Evolutionary conservation across 139 green algal genomes (phyloP), one percentile per base, ranked within the genome.

Genomic region (Volvox reticuliferus): DNA sequence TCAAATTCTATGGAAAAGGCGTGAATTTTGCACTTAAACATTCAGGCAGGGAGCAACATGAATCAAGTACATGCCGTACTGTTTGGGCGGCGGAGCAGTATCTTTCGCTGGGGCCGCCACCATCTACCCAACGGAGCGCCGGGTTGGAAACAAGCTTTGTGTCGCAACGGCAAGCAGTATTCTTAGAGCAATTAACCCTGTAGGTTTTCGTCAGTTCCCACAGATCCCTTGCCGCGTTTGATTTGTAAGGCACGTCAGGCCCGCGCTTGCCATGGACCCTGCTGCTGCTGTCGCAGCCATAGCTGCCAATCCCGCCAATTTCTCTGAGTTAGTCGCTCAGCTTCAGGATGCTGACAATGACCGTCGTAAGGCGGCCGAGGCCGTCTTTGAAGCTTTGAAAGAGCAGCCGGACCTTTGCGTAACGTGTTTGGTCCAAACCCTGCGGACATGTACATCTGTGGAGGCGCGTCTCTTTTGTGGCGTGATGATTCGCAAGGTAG

Each of bases 291-390:
- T 89, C 1, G 85, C 86, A 65, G 86, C 86, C 0, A 75, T 90
- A 76, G 86, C 71, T 65, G 86, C 87, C 12, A 91, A 91, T 26
- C 80, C 91, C 17, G 89, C 78, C 13, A 93, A 90, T 6, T 99
- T 99, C 63, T 93, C 97, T 69, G 55, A 89, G 84, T 93, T 99
- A 76, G 85, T 99, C 9, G 73, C 86, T 28, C 93, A 96, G 92
- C 94, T 99, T 18, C 94, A 98, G 92, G 96, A 92, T 22, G 89
- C 96, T 2, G 92, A 98, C 61, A 99, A 99, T 87, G 94, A 96
- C 3, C 79, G 80, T 35, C 88, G 97, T 14, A 95, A 94, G 36
- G 63, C 91, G 44, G 97, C 96, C 21, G 97, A 99, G 86, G 71
- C 75, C 0, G n/a, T 98, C 2, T 98, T 98, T 44, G 91, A 96